These are phyloP conservation scores for Claviceps lovelessii DNA, from an alignment of 2,329 filamentous ascomycete genomes.

Conservation along the genomic window DNA sequence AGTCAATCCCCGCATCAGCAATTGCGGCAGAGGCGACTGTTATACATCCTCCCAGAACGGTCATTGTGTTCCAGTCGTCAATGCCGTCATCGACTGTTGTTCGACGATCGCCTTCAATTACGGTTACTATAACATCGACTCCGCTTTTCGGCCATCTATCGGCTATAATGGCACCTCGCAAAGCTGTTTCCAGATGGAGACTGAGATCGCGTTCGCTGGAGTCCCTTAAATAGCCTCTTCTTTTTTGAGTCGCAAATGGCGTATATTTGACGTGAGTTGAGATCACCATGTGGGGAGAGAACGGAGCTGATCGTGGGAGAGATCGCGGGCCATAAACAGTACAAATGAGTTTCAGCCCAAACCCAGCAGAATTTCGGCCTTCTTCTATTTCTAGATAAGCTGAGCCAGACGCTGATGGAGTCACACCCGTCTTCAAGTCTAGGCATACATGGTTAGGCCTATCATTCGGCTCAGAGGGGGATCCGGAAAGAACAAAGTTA, in stretches of 20 bases:
- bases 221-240: conserved; percentile 77
- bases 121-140: conserved; percentile 84
- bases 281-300: conserved; percentile 82
- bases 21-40: conserved; percentile 88
- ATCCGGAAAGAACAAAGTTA: not conserved
- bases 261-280: conserved; percentile 94
- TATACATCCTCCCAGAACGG: conserved; percentile 78
- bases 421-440: conserved; percentile 86
- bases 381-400: conserved; percentile 63
- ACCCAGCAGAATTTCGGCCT: conserved; percentile 31
- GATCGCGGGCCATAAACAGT: conserved; percentile 88
- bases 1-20: conserved; percentile 90
- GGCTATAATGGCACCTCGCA: conserved; percentile 79
- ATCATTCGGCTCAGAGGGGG: not conserved
- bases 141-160: conserved; percentile 98
- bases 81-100: conserved; percentile 33
- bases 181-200: conserved; percentile 78
- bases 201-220: conserved; percentile 76
- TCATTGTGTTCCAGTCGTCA: conserved; percentile 78
- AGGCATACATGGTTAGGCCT: not conserved
- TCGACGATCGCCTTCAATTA: conserved; percentile 70
- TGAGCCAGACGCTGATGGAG: conserved; percentile 85
- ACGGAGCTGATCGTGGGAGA: conserved; percentile 75
- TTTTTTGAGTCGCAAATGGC: conserved; percentile 72
- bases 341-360: conserved; percentile 79